Evolutionary conservation across 768 basidiomycete species (phyloP), one percentile per base, ranked within the genome.

Genomic region (Chalciporus pseudorubinellus): DNA sequence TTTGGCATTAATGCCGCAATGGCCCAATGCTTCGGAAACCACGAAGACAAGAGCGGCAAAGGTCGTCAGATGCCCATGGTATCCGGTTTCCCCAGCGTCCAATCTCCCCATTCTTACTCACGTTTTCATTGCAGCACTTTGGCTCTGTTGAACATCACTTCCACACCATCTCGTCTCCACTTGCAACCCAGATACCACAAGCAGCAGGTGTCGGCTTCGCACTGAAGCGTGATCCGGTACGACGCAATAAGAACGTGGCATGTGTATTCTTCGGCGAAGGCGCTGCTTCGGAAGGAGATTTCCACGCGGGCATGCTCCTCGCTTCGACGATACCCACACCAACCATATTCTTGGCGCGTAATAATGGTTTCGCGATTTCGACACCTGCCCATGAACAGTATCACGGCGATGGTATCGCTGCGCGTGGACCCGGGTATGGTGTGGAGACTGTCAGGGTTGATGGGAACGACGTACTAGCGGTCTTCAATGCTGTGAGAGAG

Each of bases 51-150:
- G 11, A 80, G 83, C 11, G 83, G 87, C 8, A 94, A 93, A 64
- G 93, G 94, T 16, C 78, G 90, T 31, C 92, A 95, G 64, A 95
- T 97, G 93, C 93, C 93, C 12, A 89, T 95, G 53, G 90, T 92
- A 77, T 50, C 79, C 66, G 6, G 10, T 36, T 13, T 13, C 40
- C 18, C 6, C 4, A 4, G 8, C 38, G 20, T 16, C 33, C 24
- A 4, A 1, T 39, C 29, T 28, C 16, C 21, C n/a, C 29, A 24
- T 11, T 12, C 20, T 20, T 29, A 10, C 46, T 57, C n/a, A 57
- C 34, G n/a, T 44, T 43, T 48, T 54, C 60, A 38, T 53, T 34
- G 20, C 24, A 92, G 81, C 94, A 98, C 63, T 92, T 93, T 67
- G 90, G 92, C 13, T 92, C 92, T 6, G 77, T 80, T 1, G 72